Evolutionary conservation across 2,329 filamentous ascomycete species (phyloP), one percentile per base, ranked within the genome.

Genomic region (Parastagonospora nodorum): DNA sequence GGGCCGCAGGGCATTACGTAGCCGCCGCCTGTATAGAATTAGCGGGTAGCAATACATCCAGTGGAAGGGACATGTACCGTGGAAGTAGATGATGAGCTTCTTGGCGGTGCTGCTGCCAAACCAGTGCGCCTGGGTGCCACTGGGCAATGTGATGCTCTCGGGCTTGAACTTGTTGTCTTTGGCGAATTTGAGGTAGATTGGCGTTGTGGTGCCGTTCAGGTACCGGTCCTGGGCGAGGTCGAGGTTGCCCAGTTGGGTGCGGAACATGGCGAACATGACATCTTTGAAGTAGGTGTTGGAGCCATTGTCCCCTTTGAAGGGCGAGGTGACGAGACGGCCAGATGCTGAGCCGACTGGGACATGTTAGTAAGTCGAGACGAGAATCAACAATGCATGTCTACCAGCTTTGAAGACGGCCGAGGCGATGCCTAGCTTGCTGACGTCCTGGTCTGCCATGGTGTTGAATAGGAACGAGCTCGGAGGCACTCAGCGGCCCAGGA

Each of bases 1-100:
- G 75, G 55, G 5, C 68, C 69, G 7, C 76, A 77, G 2, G 82
- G 75, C 7, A 83, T 50, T 2, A 77, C 77, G 60, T 83, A 87
- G 5, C 84, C 84, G 38, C 84, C 84, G 12, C 81, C 80, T 83
- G 19, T 16, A 2, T n/a, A 27, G 8, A 12, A 11, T 28, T 27
- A 35, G 31, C 30, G 27, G 10, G 2, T 2, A 10, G 10, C n/a
- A 4, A n/a, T n/a, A n/a, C n/a, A n/a, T n/a, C n/a, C n/a, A n/a
- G n/a, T n/a, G n/a, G n/a, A n/a, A n/a, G 11, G 10, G 6, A 16
- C 2, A 52, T 51, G 16, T 53, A 73, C 78, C 79, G 55, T 82
- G 78, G 45, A 78, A 77, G 58, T 78, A 81, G 1, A 81, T 57
- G 8, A 81, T 63, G 2, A 77, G 51, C 36, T 77, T 78, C 37